Evolutionary conservation across 2,329 filamentous ascomycete genomes (phyloP).

Genomic region (Knufia petricola): DNA sequence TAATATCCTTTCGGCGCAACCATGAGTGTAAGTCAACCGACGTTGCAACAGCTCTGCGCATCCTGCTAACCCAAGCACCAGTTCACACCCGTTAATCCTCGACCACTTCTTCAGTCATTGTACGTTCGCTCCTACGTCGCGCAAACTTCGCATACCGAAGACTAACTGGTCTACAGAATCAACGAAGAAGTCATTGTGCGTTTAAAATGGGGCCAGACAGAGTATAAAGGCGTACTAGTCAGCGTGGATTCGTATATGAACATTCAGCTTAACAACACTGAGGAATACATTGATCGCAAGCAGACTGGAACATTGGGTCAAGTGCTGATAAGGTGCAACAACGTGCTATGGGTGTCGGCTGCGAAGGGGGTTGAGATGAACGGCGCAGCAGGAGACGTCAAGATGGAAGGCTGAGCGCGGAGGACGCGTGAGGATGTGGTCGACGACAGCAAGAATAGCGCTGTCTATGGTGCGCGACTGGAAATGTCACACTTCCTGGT

Average conservation of each 20-base stretch:
- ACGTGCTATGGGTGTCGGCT: slow-evolving; percentile 81
- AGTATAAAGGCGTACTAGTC: slow-evolving; percentile 89
- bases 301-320: slow-evolving; percentile 76
- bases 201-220: slow-evolving; percentile 95
- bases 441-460: not conserved
- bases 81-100: slow-evolving; percentile 93
- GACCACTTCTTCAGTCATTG: slow-evolving; percentile 90
- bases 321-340: slow-evolving; percentile 94
- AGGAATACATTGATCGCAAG: slow-evolving; percentile 87
- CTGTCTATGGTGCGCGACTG: not conserved
- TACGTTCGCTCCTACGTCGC: slow-evolving; percentile 39
- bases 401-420: slow-evolving; percentile 22
- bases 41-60: not conserved
- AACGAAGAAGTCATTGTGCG: slow-evolving; percentile 84
- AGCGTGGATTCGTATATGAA: slow-evolving; percentile 99
- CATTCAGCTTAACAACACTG: slow-evolving; percentile 79
- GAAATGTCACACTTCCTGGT: too few species aligned
- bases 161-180: slow-evolving; percentile 46
- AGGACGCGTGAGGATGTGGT: not conserved
- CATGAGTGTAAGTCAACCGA: slow-evolving; percentile 30
- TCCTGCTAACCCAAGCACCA: slow-evolving; percentile 27
- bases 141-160: slow-evolving; percentile 4
- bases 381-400: slow-evolving; percentile 20
- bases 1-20: slow-evolving; percentile 14
- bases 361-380: slow-evolving; percentile 43